Conservation (phyloP, 164 flowering plant genomes). For the Sedum album region DNA sequence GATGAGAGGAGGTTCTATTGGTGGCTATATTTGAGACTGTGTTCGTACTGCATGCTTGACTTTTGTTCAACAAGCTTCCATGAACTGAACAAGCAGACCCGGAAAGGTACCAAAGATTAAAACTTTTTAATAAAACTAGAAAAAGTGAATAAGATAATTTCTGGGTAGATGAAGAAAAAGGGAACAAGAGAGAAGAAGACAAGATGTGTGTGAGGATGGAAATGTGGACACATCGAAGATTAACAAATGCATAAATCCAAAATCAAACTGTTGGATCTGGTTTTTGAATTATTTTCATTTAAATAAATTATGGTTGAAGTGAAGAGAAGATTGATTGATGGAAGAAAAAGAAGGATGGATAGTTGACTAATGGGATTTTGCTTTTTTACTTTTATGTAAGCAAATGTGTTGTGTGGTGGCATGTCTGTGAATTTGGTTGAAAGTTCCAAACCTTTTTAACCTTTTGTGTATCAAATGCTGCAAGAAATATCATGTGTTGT, state of each 20-base stretch:
- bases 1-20: not conserved
- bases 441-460: not conserved
- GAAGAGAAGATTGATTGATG: not conserved
- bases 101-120: slow-evolving; percentile 1
- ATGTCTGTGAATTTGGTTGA: slow-evolving; percentile 6
- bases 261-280: not conserved
- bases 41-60: slow-evolving; percentile 9
- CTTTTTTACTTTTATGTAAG: not conserved
- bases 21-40: not conserved
- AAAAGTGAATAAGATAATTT: not conserved
- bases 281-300: not conserved
- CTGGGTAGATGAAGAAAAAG: slow-evolving; percentile 7
- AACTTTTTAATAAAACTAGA: not conserved
- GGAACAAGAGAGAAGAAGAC: not conserved
- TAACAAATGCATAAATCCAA: slow-evolving; percentile 5
- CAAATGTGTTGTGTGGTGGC: slow-evolving; percentile 2
- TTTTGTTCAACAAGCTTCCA: slow-evolving; percentile 4
- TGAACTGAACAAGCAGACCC: slow-evolving; percentile 6
- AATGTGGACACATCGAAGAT: slow-evolving; percentile 4
- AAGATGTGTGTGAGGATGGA: not conserved
- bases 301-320: not conserved
- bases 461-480: not conserved
- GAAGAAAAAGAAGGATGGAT: not conserved
- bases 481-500: not conserved
- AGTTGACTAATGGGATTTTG: slow-evolving; percentile 7